Conservation (phyloP, 1,284 basidiomycete species). For the Peniophora sp. region DNA sequence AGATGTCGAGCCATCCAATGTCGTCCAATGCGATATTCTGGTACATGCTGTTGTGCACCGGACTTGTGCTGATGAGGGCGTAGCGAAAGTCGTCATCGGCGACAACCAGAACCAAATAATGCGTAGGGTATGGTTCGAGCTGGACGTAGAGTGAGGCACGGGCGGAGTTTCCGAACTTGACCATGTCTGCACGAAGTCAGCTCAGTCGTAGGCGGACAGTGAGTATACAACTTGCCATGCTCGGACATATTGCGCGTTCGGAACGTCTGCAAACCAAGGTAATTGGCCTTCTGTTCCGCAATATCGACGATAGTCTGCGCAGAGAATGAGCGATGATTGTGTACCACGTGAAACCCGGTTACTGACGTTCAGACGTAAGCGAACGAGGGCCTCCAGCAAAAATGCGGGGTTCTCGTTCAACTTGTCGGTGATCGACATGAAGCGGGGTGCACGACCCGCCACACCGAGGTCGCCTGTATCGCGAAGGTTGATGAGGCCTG, state of each 20-base stretch:
- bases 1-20: slow-evolving; percentile 71
- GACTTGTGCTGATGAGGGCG: slow-evolving; percentile 60
- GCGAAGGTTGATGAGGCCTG: slow-evolving; percentile 59
- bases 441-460: slow-evolving; percentile 56
- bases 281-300: slow-evolving; percentile 68
- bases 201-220: slow-evolving; percentile 1
- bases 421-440: slow-evolving; percentile 43
- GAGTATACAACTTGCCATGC: slow-evolving; percentile 35
- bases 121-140: slow-evolving; percentile 56
- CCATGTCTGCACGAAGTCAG: slow-evolving; percentile 34
- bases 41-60: slow-evolving; percentile 43
- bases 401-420: slow-evolving; percentile 57
- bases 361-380: slow-evolving; percentile 49
- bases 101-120: slow-evolving; percentile 74
- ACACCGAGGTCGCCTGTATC: slow-evolving; percentile 73
- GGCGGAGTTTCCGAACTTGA: slow-evolving; percentile 52
- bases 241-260: slow-evolving; percentile 56
- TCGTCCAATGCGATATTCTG: slow-evolving; percentile 60
- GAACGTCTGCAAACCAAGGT: slow-evolving; percentile 65
- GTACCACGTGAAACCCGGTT: slow-evolving; percentile 2
- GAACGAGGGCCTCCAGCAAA: slow-evolving; percentile 43
- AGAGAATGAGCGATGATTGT: background rate
- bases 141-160: slow-evolving; percentile 61
- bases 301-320: slow-evolving; percentile 64
- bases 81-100: slow-evolving; percentile 70